Percentiles rank a stretch among this genome's conserved stretches.
These are phyloP conservation scores for Maudiozyma barnettii DNA, from an alignment of 805 yeast species.

Conservation along the genomic window DNA sequence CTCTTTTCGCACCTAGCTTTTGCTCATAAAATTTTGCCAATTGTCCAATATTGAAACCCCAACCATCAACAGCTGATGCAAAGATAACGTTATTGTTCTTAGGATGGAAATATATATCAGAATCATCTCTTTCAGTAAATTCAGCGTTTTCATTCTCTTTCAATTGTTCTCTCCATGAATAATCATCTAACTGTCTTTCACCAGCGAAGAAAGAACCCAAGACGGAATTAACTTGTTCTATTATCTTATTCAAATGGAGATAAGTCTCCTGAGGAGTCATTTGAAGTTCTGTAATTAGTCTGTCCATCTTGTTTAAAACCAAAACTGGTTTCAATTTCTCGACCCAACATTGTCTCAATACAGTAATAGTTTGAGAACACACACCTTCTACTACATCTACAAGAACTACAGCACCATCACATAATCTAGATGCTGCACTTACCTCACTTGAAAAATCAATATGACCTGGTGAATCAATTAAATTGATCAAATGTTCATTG, in stretches of 20 bases:
- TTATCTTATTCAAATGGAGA: conserved; percentile 60
- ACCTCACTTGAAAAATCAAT: conserved; percentile 95
- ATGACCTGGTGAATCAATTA: conserved; percentile 99
- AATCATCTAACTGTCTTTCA: conserved; percentile 82
- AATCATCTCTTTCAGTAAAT: conserved; percentile 67
- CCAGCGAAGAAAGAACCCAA: conserved; percentile 90
- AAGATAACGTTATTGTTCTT: conserved; percentile 81
- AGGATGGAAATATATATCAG: conserved; percentile 79
- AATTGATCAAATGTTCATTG: conserved; percentile 74
- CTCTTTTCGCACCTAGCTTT: conserved; percentile 75
- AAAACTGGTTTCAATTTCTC: conserved; percentile 82
- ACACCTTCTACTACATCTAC: conserved; percentile 98
- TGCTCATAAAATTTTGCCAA: conserved; percentile 79
- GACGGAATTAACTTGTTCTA: conserved; percentile 92
- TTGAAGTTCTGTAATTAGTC: conserved; percentile 73
- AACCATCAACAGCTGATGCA: conserved; percentile 89
- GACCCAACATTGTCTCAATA: conserved; percentile 89
- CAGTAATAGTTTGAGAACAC: conserved; percentile 93
- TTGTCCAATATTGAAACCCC: conserved; percentile 92
- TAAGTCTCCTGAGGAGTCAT: conserved; percentile 81
- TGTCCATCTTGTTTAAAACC: conserved; percentile 85
- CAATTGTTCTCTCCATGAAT: conserved; percentile 59
- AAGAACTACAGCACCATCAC: conserved; percentile 93
- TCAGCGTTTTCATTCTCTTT: conserved; percentile 40
- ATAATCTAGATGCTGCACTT: conserved; percentile 86